phyloP scores from a whole-genome alignment of 345 rosid species.

The Leavenworthia alabamica region DNA sequence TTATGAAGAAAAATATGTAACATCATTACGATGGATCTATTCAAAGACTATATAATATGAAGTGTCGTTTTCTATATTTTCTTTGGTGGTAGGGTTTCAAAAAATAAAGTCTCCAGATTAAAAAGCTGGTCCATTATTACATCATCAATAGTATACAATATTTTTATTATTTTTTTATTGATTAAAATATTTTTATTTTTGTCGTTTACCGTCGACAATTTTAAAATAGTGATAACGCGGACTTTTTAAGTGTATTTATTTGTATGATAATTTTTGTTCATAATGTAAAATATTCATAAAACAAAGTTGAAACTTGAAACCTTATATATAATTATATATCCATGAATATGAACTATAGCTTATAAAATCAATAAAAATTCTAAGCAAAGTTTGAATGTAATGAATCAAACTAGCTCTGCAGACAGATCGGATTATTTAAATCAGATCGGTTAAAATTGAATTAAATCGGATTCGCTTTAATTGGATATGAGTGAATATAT shows the following conservation, averaged over 20 bases:
- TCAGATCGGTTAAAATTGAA: too few relatives aligned
- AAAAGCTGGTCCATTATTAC: constrained; percentile 17
- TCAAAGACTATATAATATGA: not conserved
- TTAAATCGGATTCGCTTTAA: too few relatives aligned
- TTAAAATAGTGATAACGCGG: constrained; percentile 3
- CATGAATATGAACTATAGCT: not conserved
- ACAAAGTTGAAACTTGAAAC: not conserved
- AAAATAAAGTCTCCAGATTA: not conserved
- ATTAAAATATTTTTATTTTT: not conserved
- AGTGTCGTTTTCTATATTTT: constrained; percentile 22
- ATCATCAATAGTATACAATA: constrained; percentile 6
- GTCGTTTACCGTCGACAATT: constrained; percentile 12
- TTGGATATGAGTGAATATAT: too few relatives aligned
- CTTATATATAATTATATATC: too few relatives aligned
- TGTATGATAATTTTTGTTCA: not conserved
- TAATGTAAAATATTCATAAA: not conserved
- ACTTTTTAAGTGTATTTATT: not conserved
- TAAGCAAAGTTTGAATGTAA: not conserved
- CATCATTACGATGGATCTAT: constrained; percentile 18
- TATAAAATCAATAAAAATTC: not conserved
- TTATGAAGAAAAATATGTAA: not conserved
- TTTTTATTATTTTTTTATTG: too few relatives aligned
- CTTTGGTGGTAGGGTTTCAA: constrained; percentile 20
- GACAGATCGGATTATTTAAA: too few relatives aligned
- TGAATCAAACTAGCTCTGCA: too few relatives aligned